Evolutionary conservation across 1,139 yeast genomes (phyloP), one percentile per base, ranked within the genome.

Genomic region (Neolecta irregularis): DNA sequence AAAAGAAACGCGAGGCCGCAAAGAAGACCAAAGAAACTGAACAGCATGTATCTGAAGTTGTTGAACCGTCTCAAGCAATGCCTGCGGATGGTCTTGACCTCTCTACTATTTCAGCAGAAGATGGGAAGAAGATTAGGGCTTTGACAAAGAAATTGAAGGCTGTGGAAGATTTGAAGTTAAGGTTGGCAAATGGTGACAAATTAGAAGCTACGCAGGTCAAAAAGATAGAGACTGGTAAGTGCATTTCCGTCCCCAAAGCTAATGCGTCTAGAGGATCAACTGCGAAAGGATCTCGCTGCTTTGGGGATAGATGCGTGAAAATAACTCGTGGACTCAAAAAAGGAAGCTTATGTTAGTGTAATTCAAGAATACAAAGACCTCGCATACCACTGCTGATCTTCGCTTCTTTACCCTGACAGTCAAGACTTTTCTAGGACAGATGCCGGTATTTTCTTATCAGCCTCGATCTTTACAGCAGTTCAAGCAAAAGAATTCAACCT

Each of bases 101-200:
- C 8, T 35, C 45, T 12, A 41, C 46, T 13, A 38, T 48, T 12
- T 44, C 48, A 7, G 33, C 49, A 15, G 46, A 74, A 18, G 95
- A 85, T 57, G 96, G 88, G 48, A 88, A 85, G 65, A 83, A 83
- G 58, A 75, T 81, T 46, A 71, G 98, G 54, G 74, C 92, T 18
- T 67, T 88, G 52, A 66, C 85, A 56, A 88, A 88, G 62, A 91
- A 91, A 59, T 67, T 88, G 46, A 70, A 96, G 51, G 96, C 98
- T 9, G 88, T 88, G 47, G 93, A 85, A 55, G 74, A 73, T 35
- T 68, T 91, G 50, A 85, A 85, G 57, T 70, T 70, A 65, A 78
- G 85, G 53, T 88, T 79, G 58, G 80, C 79, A 13, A 64, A 62
- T 35, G 93, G 92, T 34, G 95, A 83, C 46, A 65, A 73, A 43